Evolutionary conservation across 2,329 filamentous ascomycete genomes (phyloP), one percentile per base, ranked within the genome.

Genomic region (Colletotrichum magnum): DNA sequence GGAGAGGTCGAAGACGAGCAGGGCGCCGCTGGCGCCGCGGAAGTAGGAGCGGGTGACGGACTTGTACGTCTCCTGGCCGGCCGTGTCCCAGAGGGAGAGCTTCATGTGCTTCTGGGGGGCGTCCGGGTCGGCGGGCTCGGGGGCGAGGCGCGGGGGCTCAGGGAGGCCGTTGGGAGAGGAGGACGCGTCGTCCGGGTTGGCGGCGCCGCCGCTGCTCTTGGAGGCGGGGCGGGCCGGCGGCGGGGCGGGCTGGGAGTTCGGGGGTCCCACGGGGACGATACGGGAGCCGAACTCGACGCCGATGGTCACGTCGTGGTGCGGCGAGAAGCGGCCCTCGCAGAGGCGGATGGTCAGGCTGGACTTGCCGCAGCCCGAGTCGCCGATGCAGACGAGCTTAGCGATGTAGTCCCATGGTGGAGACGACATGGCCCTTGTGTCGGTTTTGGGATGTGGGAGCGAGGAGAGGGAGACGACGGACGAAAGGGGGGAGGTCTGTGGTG

Each of bases 1-100:
- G 32, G 93, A 93, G 73, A 99, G 95, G 81, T 99, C 96, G 78
- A 98, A 99, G 71, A 99, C 96, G 28, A 99, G 89, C 15, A 99
- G 87, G 53, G 88, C 88, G 68, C 88, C 88, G 28, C 86, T 88
- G 16, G 88, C 88, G 75, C 94, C 95, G 61, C 95, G 92, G 82
- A 97, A 97, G 83, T 98, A 98, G 71, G 93, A 96, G 63, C 95
- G 88, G 9, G 95, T 98, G 68, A 98, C 96, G 52, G 93, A 95
- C 80, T 98, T 98, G 86, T 98, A 98, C 13, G 94, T 97, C 84
- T 98, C 95, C 80, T 98, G 95, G 28, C 95, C 95, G 16, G 95
- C 95, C 1, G 95, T 98, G 78, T 98, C 95, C 95, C 95, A 98
- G 12, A 98, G 86, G 52, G 91, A 94, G 5, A 97, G 88, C 82